These are phyloP conservation scores for Saccharomyces uvarum DNA, from an alignment of 1,139 yeast genomes.

Conservation along the genomic window DNA sequence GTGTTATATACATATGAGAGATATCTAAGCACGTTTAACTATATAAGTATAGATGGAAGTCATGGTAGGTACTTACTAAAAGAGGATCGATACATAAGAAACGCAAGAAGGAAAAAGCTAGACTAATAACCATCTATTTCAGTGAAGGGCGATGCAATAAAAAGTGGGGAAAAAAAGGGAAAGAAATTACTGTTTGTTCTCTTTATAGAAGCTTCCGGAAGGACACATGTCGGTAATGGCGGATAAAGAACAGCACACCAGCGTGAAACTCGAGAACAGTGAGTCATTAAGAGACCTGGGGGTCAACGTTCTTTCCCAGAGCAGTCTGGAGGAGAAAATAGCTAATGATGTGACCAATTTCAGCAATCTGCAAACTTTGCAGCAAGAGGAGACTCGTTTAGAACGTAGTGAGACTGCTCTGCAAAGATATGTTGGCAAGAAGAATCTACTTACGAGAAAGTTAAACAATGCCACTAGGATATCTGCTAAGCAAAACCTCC, in stretches of 20 bases:
- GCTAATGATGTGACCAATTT: conserved; percentile 62
- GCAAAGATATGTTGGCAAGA: conserved; percentile 38
- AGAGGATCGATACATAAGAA: neutral
- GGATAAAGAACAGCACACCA: neutral
- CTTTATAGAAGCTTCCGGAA: neutral
- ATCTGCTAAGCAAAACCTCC: conserved; percentile 51
- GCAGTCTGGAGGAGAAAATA: conserved; percentile 61
- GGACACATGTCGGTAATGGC: neutral
- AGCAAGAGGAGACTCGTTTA: conserved; percentile 65
- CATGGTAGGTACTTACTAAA: neutral
- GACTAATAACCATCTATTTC: neutral
- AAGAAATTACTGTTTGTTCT: neutral
- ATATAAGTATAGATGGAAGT: neutral
- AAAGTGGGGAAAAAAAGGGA: neutral
- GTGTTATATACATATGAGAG: neutral
- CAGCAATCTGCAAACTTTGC: conserved; percentile 55
- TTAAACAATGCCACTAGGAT: conserved; percentile 54
- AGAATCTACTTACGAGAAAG: conserved; percentile 42
- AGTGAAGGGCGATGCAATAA: neutral
- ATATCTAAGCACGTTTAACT: neutral
- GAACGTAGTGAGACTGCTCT: conserved; percentile 52
- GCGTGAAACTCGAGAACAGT: neutral
- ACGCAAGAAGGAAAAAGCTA: neutral
- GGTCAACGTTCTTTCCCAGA: conserved; percentile 61
- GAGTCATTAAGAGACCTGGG: conserved; percentile 32